phyloP scores from a whole-genome alignment of 495 filamentous ascomycete genomes.

The Aspergillus funiculosus region DNA sequence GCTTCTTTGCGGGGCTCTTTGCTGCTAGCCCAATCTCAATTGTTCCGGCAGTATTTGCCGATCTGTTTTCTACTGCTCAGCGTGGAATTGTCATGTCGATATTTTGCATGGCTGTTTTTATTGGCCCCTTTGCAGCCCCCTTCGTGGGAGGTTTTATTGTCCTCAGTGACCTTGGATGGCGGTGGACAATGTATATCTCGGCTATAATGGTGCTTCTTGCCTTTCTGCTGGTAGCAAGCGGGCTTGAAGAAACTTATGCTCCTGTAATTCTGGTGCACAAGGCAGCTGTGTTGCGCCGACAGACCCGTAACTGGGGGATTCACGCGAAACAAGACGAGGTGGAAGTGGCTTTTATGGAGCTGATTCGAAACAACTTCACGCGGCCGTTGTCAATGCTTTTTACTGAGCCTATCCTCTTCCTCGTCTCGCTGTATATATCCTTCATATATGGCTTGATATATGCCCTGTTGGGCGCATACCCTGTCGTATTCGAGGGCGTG shows the following conservation, averaged over 20 bases:
- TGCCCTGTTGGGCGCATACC: conserved; percentile 41
- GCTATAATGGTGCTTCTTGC: conserved; percentile 32
- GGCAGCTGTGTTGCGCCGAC: conserved; percentile 33
- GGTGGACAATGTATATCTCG: conserved; percentile 45
- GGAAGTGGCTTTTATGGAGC: conserved; percentile 32
- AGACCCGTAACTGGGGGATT: conserved; percentile 42
- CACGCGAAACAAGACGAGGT: conserved; percentile 46
- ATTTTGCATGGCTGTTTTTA: conserved; percentile 47
- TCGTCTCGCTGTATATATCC: conserved; percentile 43
- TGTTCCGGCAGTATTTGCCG: conserved; percentile 47
- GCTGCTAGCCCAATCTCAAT: conserved; percentile 46
- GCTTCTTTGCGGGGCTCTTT: conserved; percentile 49
- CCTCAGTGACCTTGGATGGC: conserved; percentile 38
- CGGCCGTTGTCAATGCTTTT: conserved; percentile 41
- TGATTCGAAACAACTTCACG: conserved; percentile 39
- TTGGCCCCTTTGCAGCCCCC: conserved; percentile 43
- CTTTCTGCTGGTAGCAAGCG: conserved; percentile 24
- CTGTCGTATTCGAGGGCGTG: conserved; percentile 34
- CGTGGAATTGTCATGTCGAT: conserved; percentile 46
- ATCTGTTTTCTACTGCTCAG: conserved; percentile 44
- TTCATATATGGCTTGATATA: conserved; percentile 45
- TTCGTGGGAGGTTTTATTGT: conserved; percentile 45
- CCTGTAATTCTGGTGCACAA: conserved; percentile 37
- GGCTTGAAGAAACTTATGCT: conserved; percentile 37
- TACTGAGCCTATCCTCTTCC: conserved; percentile 42